A percentile compares a stretch with the other conserved stretches of the same genome.
Evolutionary conservation across 176 grass and related monocot genomes (phyloP).

Genomic region (bread wheat (Triticum aestivum)): DNA sequence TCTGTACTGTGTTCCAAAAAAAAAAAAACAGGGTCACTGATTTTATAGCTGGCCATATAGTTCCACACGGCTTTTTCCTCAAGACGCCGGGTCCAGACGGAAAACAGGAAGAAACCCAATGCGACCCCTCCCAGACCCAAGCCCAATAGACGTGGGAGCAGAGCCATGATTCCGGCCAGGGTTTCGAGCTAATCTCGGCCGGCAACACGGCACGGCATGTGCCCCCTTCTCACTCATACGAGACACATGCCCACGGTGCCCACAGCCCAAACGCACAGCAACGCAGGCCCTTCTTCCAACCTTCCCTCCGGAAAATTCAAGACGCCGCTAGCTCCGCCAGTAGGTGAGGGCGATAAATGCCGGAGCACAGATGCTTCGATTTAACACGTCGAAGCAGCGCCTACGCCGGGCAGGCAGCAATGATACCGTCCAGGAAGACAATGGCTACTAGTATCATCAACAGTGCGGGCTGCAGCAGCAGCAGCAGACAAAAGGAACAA

Average conservation of each 20-base stretch:
- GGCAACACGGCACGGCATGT: conserved; percentile 8
- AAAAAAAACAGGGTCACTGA: background rate
- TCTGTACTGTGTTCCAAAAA: too few relatives aligned
- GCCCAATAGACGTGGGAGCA: background rate
- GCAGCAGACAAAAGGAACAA: conserved; percentile 15
- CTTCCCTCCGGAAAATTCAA: background rate
- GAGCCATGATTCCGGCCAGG: background rate
- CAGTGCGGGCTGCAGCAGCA: conserved; percentile 4
- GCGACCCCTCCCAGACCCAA: background rate
- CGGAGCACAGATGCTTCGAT: conserved; percentile 1
- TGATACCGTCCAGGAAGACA: conserved; percentile 5
- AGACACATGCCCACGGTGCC: conserved; percentile 20
- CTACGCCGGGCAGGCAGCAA: background rate
- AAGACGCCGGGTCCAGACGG: background rate
- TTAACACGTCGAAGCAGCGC: background rate
- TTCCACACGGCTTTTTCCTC: background rate
- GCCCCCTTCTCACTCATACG: background rate
- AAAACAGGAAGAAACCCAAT: background rate
- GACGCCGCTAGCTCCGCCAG: background rate
- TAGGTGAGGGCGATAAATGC: conserved; percentile 17
- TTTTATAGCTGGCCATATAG: background rate
- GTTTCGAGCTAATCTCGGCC: background rate
- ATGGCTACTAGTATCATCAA: background rate
- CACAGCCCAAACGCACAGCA: conserved; percentile 14
- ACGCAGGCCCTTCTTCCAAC: background rate